Evolutionary conservation across 306 rosid species (phyloP).

Genomic region (Cotoneaster glaucophyllus): DNA sequence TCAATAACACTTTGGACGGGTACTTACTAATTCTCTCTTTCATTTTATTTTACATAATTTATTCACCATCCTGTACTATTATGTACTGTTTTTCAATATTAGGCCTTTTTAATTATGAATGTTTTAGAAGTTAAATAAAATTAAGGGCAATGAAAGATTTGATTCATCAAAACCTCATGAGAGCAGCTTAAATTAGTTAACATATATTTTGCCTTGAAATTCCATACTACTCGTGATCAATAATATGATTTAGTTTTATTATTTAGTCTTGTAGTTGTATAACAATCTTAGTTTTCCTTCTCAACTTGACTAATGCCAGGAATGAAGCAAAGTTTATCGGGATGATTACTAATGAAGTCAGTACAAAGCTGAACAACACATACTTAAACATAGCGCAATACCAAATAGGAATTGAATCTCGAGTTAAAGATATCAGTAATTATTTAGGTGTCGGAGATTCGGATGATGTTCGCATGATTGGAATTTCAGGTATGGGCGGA

Average conservation of each 20-base stretch:
- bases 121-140: too few relatives aligned
- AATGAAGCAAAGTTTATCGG: conserved; percentile 2
- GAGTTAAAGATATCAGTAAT: background rate
- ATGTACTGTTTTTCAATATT: too few relatives aligned
- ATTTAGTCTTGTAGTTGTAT: background rate
- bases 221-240: too few relatives aligned
- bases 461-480: background rate
- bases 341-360: background rate
- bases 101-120: too few relatives aligned
- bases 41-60: too few relatives aligned
- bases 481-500: conserved; percentile 23
- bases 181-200: too few relatives aligned
- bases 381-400: background rate
- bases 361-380: background rate
- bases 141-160: too few relatives aligned
- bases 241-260: too few relatives aligned
- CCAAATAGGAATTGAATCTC: background rate
- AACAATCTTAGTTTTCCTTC: background rate
- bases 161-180: too few relatives aligned
- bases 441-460: background rate
- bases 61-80: too few relatives aligned
- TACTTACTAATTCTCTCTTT: background rate
- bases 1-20: background rate
- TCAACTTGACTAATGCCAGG: background rate
- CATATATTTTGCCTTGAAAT: too few relatives aligned